These are phyloP conservation scores for Fusarium buharicum DNA, from an alignment of 2,329 filamentous ascomycete genomes.

Conservation along the genomic window DNA sequence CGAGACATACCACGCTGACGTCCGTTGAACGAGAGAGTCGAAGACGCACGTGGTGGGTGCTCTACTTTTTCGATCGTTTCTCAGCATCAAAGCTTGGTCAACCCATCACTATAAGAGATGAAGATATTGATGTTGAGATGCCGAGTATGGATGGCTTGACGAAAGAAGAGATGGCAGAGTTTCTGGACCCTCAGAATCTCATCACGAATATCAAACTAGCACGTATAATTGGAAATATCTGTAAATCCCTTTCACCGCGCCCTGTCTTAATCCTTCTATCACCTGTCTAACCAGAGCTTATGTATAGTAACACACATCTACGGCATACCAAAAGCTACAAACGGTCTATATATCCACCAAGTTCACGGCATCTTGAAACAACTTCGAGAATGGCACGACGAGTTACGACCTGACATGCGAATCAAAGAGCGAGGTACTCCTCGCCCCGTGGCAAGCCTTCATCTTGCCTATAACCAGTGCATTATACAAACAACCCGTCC, in stretches of 20 bases:
- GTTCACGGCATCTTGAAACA: slow-evolving; percentile 46
- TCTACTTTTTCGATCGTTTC: slow-evolving; percentile 50
- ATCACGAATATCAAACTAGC: slow-evolving; percentile 46
- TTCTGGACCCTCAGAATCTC: slow-evolving; percentile 45
- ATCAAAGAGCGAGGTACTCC: slow-evolving; percentile 43
- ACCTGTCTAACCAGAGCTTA: fast-evolving
- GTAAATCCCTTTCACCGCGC: neutral
- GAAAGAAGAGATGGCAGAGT: slow-evolving; percentile 44
- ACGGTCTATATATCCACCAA: slow-evolving; percentile 45
- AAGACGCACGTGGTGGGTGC: slow-evolving; percentile 48
- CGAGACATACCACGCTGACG: slow-evolving; percentile 27
- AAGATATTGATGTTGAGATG: slow-evolving; percentile 50
- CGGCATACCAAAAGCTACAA: slow-evolving; percentile 45
- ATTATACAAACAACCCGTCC: slow-evolving; percentile 51
- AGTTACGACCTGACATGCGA: slow-evolving; percentile 39
- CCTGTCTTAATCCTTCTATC: too few species aligned
- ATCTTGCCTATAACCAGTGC: slow-evolving; percentile 50
- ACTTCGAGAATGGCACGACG: slow-evolving; percentile 46
- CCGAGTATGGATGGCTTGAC: slow-evolving; percentile 47
- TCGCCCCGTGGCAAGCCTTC: slow-evolving; percentile 42
- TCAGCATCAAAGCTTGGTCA: slow-evolving; percentile 49
- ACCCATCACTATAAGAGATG: slow-evolving; percentile 46
- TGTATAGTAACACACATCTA: slow-evolving; percentile 44
- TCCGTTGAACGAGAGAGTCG: slow-evolving; percentile 44
- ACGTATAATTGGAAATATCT: slow-evolving; percentile 47